Evolutionary conservation across 2,329 filamentous ascomycete genomes (phyloP).

Genomic region (Aulographum hederae): DNA sequence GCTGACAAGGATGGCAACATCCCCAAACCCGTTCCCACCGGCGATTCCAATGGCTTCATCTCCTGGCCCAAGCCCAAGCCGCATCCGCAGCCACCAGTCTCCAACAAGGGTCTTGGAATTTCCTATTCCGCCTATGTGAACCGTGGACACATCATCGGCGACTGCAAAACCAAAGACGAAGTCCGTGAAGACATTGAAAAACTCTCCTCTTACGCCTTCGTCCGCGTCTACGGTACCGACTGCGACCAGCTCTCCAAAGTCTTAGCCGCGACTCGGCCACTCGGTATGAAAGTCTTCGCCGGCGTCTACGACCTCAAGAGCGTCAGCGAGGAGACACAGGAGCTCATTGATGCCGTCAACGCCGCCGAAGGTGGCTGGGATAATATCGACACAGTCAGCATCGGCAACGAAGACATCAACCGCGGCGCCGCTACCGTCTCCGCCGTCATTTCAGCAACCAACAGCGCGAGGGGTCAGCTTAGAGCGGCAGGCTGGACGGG

Average conservation of each 20-base stretch:
- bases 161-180: constrained; percentile 48
- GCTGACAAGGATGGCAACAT: too few relatives aligned
- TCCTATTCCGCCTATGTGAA: too few relatives aligned
- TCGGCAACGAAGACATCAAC: constrained; percentile 72
- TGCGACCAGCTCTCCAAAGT: constrained; percentile 54
- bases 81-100: too few relatives aligned
- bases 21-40: too few relatives aligned
- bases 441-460: constrained; percentile 40
- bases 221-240: constrained; percentile 67
- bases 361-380: constrained; percentile 40
- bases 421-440: constrained; percentile 32
- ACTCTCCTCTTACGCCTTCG: constrained; percentile 39
- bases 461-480: constrained; percentile 37
- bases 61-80: too few relatives aligned
- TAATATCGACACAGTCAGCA: constrained; percentile 48
- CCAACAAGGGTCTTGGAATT: too few relatives aligned
- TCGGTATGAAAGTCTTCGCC: constrained; percentile 52
- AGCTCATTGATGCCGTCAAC: constrained; percentile 39
- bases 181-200: constrained; percentile 45
- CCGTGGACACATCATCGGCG: constrained; percentile 29
- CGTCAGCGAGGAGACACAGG: constrained; percentile 31
- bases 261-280: constrained; percentile 41
- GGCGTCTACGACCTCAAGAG: constrained; percentile 50
- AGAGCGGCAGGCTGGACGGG: constrained; percentile 48
- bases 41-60: too few relatives aligned